Base-by-base conservation (phyloP, 2,329 filamentous ascomycete genomes). In the Stachybotrys chartarum region DNA sequence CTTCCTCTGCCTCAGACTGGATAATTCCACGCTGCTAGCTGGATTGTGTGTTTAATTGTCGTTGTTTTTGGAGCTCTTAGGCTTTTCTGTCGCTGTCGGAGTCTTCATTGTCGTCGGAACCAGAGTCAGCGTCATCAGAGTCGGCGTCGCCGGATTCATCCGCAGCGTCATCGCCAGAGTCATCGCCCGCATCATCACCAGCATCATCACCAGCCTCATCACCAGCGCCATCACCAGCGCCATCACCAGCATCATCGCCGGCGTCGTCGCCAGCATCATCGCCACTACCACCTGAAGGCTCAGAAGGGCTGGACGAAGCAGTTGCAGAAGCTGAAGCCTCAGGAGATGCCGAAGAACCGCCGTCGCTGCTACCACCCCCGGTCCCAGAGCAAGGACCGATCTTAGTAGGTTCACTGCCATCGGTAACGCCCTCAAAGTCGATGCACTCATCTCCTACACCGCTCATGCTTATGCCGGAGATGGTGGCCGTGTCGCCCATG, bases 401-500 rank as follows among this genome's bases (percentile, higher is more conserved):
- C 55, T 65, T 54, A 35, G 59, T 51, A 24, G 63, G 63, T 63
- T 65, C 63, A n/a, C 60, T 57, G 5, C 63, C 63, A n/a, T 61
- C 59, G 3, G 59, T 65, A 17, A 64, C 61, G 31, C 63, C 63
- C 12, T 65, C 54, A 24, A 54, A 65, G 16, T 60, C 56, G 5
- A 64, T 53, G 5, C 63, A 65, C 54, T 65, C 48, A 17, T 60
- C 52, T 2, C 52, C 35, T 11, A 65, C 63, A 31, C 59, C 52
- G 55, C 55, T 63, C 18, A 60, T 3, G 32, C 46, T 55, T 12
- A 64, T 54, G 8, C 63, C 63, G 1, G 63, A 62, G 55, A 64
- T 65, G 57, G 53, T 62, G 51, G 63, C 63, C 14, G 66, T 66
- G 53, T 70, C 69, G 11, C 68, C 70, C 57, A 70, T 70, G 69